Evolutionary conservation across 2,329 filamentous ascomycete species (phyloP), one percentile per base, ranked within the genome.

Genomic region (Aplosporella prunicola): DNA sequence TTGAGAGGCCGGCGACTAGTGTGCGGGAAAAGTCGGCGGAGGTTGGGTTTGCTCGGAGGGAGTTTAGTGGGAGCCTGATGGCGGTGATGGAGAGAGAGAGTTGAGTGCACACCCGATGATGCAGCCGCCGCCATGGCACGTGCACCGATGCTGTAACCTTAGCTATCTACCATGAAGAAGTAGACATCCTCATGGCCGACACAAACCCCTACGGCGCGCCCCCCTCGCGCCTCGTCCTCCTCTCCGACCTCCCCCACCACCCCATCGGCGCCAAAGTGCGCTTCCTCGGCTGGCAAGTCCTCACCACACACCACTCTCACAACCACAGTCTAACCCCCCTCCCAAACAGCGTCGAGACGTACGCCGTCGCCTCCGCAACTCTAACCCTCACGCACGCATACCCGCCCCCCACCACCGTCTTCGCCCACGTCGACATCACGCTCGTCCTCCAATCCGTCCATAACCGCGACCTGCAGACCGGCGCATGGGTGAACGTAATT

Each of bases 401-500:
- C 49, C 79, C 78, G 4, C 43, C 47, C 3, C 44, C 55, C 38
- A 45, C 56, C 38, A 46, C 55, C 15, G 61, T 71, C 26, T 61
- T 60, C 32, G 80, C 76, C 2, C 54, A 66, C 24, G 82, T 93
- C 23, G 76, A 91, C 50, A 70, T 93, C 42, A 71, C 74, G 35
- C 73, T 88, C 45, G 59, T 93, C 3, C 69, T 93, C 5, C 71
- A 78, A 49, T 69, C 64, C 8, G 61, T 91, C 41, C 74, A 72
- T 14, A 61, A 70, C 15, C 71, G 78, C 39, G 69, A 82, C 34
- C 71, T 82, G 35, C 70, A 77, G 34, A 63, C 82, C 17, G 89
- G 89, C n/a, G 72, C 80, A 42, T 95, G 88, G 87, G 61, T 95
- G 33, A 93, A 95, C 55, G 71, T 95, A 3, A 74, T 95, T 46